Percentiles rank a stretch among this genome's conserved stretches.
These are phyloP conservation scores for Pythium grandisporangium DNA, from an alignment of 352 stramenopile genomes.

Conservation along the genomic window DNA sequence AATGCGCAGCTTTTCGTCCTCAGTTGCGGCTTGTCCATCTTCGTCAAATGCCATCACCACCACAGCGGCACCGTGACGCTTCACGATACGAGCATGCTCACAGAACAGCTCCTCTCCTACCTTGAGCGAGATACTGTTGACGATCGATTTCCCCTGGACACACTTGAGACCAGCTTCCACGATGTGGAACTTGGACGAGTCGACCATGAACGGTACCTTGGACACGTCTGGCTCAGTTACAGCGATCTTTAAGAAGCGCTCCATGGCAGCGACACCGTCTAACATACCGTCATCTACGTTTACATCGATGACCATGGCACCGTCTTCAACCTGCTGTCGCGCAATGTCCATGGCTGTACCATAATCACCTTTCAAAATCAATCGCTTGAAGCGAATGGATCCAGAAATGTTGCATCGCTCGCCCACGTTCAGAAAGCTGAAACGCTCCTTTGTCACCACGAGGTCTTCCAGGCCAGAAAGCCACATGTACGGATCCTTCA, in stretches of 20 bases:
- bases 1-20: conserved; percentile 94
- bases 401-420: conserved; percentile 96
- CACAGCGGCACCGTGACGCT: conserved; percentile 92
- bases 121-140: conserved; percentile 98
- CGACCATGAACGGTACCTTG: conserved; percentile 97
- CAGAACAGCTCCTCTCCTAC: conserved; percentile 95
- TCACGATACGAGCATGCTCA: conserved; percentile 91
- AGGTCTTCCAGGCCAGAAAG: conserved; percentile 94
- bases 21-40: conserved; percentile 92
- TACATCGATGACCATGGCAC: conserved; percentile 96
- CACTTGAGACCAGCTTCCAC: conserved; percentile 96
- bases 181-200: conserved; percentile 98
- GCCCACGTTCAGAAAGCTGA: conserved; percentile 95
- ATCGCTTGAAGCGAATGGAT: conserved; percentile 93
- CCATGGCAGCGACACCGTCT: conserved; percentile 93
- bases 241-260: conserved; percentile 97
- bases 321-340: conserved; percentile 94
- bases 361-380: conserved; percentile 95
- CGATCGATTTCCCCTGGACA: conserved; percentile 95
- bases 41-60: conserved; percentile 99
- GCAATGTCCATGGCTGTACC: conserved; percentile 94
- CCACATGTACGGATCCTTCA: conserved; percentile 91
- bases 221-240: conserved; percentile 94
- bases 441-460: conserved; percentile 89
- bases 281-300: conserved; percentile 98